Evolutionary conservation across 768 basidiomycete genomes (phyloP).

Genomic region (Coprinopsis strossmayeri): DNA sequence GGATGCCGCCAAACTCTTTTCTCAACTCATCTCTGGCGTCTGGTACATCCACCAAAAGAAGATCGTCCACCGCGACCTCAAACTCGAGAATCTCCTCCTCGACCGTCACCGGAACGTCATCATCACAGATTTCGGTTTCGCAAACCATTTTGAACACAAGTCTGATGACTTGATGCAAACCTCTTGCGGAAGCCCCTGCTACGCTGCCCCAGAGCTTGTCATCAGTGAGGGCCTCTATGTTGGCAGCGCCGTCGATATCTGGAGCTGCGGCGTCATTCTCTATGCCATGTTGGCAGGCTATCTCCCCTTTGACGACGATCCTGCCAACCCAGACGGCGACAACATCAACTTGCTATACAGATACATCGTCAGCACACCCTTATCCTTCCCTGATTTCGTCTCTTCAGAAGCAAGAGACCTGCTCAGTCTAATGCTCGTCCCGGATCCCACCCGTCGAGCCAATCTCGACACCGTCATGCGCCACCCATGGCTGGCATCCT

Average conservation of each 20-base stretch:
- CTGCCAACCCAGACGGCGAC: constrained; percentile 96
- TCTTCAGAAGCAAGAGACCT: constrained; percentile 78
- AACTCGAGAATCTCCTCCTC: constrained; percentile 95
- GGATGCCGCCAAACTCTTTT: constrained; percentile 93
- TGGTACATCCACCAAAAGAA: constrained; percentile 99
- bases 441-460: constrained; percentile 78
- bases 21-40: constrained; percentile 96
- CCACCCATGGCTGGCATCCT: constrained; percentile 80
- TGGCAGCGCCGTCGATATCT: constrained; percentile 96
- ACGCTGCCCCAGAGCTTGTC: constrained; percentile 96
- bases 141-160: constrained; percentile 93
- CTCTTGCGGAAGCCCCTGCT: constrained; percentile 94
- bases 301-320: constrained; percentile 99
- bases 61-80: constrained; percentile 98
- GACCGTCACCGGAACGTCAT: constrained; percentile 98
- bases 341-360: constrained; percentile 99
- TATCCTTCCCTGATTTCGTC: constrained; percentile 96
- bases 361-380: constrained; percentile 95
- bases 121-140: constrained; percentile 99
- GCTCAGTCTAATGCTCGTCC: constrained; percentile 88
- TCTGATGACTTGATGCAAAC: constrained; percentile 98
- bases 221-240: constrained; percentile 96
- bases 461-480: constrained; percentile 74
- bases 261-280: constrained; percentile 92
- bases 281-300: constrained; percentile 97